A percentile compares a stretch with the other conserved stretches of the same genome.
Evolutionary conservation across 257 asterid species (phyloP).

Genomic region (Przewalskia tangutica): DNA sequence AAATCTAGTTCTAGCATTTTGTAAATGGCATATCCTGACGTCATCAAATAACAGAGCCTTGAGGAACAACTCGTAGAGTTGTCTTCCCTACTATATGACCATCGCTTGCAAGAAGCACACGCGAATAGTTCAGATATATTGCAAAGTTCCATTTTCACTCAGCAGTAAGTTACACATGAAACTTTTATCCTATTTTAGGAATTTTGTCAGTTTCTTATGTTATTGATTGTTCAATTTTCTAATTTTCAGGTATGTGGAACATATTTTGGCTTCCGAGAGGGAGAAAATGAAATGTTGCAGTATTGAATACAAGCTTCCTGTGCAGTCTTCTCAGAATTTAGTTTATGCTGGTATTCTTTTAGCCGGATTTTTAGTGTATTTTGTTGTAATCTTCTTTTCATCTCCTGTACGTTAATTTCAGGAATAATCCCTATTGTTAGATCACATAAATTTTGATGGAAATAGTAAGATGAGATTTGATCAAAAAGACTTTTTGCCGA

Average conservation of each 20-base stretch:
- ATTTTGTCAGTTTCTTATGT: not conserved
- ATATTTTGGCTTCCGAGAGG: slow-evolving; percentile 58
- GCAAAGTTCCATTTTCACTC: slow-evolving; percentile 87
- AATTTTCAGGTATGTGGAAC: slow-evolving; percentile 71
- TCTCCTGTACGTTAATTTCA: slow-evolving; percentile 57
- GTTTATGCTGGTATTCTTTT: slow-evolving; percentile 89
- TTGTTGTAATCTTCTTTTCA: slow-evolving; percentile 79
- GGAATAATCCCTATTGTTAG: not conserved
- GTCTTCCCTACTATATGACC: slow-evolving; percentile 79
- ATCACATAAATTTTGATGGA: slow-evolving; percentile 1
- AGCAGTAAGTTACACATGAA: slow-evolving; percentile 51
- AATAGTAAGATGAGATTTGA: not conserved
- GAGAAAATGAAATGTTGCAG: slow-evolving; percentile 94
- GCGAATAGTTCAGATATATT: slow-evolving; percentile 73
- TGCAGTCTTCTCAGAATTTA: slow-evolving; percentile 61
- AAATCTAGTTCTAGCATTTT: not conserved
- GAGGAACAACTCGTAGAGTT: slow-evolving; percentile 96
- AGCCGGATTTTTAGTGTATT: slow-evolving; percentile 87
- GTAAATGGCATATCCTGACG: not conserved
- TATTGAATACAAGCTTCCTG: slow-evolving; percentile 64
- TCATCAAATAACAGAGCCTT: slow-evolving; percentile 41
- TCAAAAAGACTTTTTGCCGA: not conserved
- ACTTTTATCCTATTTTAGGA: not conserved
- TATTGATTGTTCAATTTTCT: not conserved
- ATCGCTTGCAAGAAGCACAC: slow-evolving; percentile 72